phyloP scores from a whole-genome alignment of 176 grass and related monocot genomes.

The Thalia dealbata region DNA sequence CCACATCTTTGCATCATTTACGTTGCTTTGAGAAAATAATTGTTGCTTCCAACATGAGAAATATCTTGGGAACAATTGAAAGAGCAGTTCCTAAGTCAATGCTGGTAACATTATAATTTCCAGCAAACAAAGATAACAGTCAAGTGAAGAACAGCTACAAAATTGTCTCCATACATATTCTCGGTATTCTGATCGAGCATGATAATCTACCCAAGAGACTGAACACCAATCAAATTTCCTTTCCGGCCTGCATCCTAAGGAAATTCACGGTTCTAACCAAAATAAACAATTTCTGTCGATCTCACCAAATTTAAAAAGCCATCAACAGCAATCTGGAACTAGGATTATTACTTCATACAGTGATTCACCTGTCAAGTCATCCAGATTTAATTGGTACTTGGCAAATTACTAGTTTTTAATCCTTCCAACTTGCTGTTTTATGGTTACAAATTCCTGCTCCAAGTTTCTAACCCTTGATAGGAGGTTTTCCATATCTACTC shows the following conservation, averaged over 20 bases:
- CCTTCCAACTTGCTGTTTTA: neutral
- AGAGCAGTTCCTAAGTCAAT: neutral
- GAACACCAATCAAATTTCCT: neutral
- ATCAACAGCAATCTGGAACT: neutral
- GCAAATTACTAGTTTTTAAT: neutral
- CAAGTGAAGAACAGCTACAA: neutral
- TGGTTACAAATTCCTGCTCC: neutral
- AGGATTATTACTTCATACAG: neutral
- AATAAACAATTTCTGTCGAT: neutral
- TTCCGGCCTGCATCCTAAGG: neutral
- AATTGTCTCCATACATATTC: neutral
- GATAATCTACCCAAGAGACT: neutral
- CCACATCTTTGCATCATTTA: neutral
- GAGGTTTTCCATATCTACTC: neutral
- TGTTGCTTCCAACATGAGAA: neutral
- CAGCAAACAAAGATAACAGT: neutral
- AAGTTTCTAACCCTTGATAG: neutral
- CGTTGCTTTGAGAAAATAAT: neutral
- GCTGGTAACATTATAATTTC: neutral
- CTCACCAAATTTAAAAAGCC: neutral
- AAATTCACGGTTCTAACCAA: neutral
- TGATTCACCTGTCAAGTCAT: neutral
- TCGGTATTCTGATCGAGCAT: neutral
- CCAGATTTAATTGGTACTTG: neutral
- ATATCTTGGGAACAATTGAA: neutral